These are phyloP conservation scores for Kazachstania taianensis DNA, from an alignment of 805 yeast genomes.

Conservation along the genomic window DNA sequence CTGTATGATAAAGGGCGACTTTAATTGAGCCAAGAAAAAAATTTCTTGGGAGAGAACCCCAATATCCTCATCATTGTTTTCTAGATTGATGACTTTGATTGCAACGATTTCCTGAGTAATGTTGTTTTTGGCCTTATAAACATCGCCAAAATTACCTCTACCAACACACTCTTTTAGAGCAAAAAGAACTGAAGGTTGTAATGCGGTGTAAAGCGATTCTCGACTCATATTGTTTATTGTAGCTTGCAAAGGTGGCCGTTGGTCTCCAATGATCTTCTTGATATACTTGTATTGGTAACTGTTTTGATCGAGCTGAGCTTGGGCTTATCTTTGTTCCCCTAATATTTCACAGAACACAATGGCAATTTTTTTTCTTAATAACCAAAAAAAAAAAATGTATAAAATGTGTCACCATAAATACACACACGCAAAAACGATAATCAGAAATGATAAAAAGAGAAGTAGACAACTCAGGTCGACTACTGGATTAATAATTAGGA, in stretches of 20 bases:
- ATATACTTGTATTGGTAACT: too few species aligned
- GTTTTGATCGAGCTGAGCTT: neutral
- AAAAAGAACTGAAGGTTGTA: slow-evolving; percentile 26
- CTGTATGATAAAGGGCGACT: slow-evolving; percentile 57
- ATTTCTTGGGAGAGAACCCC: slow-evolving; percentile 67
- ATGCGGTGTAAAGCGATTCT: neutral
- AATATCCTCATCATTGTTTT: slow-evolving; percentile 68
- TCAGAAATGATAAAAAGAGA: too few species aligned
- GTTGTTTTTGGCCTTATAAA: slow-evolving; percentile 47
- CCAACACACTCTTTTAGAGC: slow-evolving; percentile 54
- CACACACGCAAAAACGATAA: too few species aligned
- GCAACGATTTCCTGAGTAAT: slow-evolving; percentile 49
- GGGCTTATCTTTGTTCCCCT: neutral
- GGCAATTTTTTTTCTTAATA: too few species aligned
- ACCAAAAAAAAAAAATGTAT: too few species aligned
- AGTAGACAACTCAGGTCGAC: too few species aligned
- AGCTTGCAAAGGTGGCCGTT: too few species aligned
- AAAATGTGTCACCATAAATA: too few species aligned
- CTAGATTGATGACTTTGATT: slow-evolving; percentile 76
- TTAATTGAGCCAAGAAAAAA: slow-evolving; percentile 55
- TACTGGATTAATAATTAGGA: too few species aligned
- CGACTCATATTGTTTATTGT: neutral
- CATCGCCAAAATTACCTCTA: slow-evolving; percentile 81
- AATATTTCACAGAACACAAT: too few species aligned
- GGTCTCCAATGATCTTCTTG: too few species aligned